Percentiles rank a stretch among this genome's conserved stretches.
phyloP scores from a whole-genome alignment of 2,329 filamentous ascomycete species.

The Hortaea werneckii region DNA sequence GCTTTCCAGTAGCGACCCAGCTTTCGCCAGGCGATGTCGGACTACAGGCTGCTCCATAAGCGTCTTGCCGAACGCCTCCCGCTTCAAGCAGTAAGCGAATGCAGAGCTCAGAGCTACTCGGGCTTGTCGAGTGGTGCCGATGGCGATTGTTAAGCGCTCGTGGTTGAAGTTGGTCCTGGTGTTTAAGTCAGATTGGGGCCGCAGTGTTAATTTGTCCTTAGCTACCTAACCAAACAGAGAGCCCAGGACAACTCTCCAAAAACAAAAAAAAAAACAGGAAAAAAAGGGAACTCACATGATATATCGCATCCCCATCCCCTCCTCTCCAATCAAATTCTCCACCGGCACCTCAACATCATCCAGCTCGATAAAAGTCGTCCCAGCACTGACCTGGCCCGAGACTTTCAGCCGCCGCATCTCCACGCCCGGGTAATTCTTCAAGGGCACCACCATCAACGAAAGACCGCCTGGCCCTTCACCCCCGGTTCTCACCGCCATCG shows the following conservation, averaged over 20 bases:
- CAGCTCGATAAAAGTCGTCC: constrained; percentile 66
- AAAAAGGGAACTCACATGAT: constrained; percentile 17
- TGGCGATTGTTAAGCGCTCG: constrained; percentile 58
- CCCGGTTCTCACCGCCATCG: constrained; percentile 65
- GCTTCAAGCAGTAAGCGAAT: constrained; percentile 53
- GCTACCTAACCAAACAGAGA: too few species aligned
- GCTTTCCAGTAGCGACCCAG: constrained; percentile 56
- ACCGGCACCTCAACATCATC: constrained; percentile 64
- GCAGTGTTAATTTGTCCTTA: too few species aligned
- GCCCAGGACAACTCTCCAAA: too few species aligned
- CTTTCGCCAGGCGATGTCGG: constrained; percentile 60
- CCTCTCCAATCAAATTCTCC: constrained; percentile 58
- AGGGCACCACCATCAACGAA: constrained; percentile 57
- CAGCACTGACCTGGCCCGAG: constrained; percentile 52
- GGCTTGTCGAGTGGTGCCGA: constrained; percentile 53
- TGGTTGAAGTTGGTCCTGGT: constrained; percentile 55
- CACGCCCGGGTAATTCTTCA: constrained; percentile 58
- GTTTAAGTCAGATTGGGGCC: too few species aligned
- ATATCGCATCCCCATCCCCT: constrained; percentile 63
- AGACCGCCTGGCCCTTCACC: constrained; percentile 53
- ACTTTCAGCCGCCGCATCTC: constrained; percentile 59
- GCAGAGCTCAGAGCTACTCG: constrained; percentile 50
- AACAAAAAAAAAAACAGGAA: too few species aligned
- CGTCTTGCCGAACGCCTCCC: constrained; percentile 57
- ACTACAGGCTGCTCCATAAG: constrained; percentile 68